A percentile compares a stretch with the other conserved stretches of the same genome.
Evolutionary conservation across 2,329 filamentous ascomycete genomes (phyloP).

Genomic region (Lecanicillium sp.): DNA sequence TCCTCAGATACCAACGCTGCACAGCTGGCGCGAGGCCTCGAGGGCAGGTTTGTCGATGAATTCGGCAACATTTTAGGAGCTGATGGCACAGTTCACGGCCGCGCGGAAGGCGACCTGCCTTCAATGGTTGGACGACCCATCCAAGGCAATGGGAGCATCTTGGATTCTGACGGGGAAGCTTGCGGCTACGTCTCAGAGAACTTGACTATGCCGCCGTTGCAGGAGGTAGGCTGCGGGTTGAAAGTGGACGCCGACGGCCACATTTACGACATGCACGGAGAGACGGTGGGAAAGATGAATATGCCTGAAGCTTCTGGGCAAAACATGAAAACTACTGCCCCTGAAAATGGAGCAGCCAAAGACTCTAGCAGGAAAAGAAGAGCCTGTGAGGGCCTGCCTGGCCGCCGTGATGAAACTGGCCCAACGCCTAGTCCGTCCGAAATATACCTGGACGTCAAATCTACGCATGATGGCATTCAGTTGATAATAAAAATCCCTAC

Average conservation of each 20-base stretch:
- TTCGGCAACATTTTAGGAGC: conserved; percentile 45
- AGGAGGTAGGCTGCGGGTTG: conserved; percentile 42
- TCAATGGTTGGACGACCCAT: conserved; percentile 44
- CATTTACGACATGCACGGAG: conserved; percentile 48
- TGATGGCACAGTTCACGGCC: conserved; percentile 41
- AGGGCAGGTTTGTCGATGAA: conserved; percentile 42
- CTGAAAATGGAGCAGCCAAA: background rate
- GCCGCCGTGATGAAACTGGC: conserved; percentile 13
- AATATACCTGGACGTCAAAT: conserved; percentile 49
- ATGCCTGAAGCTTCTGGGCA: conserved; percentile 19
- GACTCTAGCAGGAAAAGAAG: conserved; percentile 1
- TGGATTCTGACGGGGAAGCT: conserved; percentile 73
- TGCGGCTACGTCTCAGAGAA: conserved; percentile 63
- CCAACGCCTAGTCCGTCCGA: conserved; percentile 40
- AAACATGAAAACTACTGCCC: background rate
- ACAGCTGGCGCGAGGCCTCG: conserved; percentile 31
- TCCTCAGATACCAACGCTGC: conserved; percentile 20
- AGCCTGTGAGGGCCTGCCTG: background rate
- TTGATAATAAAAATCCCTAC: conserved; percentile 50
- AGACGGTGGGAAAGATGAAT: conserved; percentile 55
- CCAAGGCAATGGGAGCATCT: conserved; percentile 38
- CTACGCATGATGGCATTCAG: conserved; percentile 49
- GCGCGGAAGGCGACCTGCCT: conserved; percentile 44
- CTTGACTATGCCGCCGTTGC: conserved; percentile 42
- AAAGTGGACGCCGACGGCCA: conserved; percentile 49